phyloP scores from a whole-genome alignment of 2,329 filamentous ascomycete genomes.

The Balansia obtecta region DNA sequence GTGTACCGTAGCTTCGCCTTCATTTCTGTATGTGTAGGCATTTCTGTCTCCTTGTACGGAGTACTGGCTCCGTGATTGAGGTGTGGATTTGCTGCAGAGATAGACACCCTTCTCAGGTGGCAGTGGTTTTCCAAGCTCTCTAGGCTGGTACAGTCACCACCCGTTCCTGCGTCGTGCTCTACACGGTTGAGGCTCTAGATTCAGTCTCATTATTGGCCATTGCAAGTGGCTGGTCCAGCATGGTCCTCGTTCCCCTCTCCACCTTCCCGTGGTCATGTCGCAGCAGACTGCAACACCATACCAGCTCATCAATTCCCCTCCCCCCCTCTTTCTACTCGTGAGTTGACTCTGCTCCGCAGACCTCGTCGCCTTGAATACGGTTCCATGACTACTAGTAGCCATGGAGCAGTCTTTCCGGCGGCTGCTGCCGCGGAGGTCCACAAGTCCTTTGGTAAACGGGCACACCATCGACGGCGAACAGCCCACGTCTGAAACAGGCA shows the following conservation, averaged over 20 bases:
- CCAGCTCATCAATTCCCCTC: background rate
- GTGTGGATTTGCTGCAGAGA: no score
- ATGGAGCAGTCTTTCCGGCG: conserved; percentile 1
- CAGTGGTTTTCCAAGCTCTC: no score
- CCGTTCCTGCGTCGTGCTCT: background rate
- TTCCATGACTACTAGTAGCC: background rate
- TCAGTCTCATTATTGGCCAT: background rate
- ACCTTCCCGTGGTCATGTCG: background rate
- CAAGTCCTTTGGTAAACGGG: background rate
- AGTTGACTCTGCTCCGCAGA: background rate
- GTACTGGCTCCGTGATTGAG: no score
- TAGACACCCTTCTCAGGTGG: no score
- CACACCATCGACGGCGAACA: background rate
- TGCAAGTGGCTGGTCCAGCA: background rate
- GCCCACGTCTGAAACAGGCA: background rate
- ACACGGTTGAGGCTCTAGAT: background rate
- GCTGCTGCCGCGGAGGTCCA: background rate
- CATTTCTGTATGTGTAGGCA: no score
- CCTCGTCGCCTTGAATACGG: background rate
- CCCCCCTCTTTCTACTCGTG: no score
- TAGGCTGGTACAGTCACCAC: background rate
- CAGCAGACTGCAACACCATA: background rate
- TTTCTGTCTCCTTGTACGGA: no score
- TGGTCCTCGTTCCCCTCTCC: background rate
- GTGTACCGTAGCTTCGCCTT: no score